Evolutionary conservation across 257 asterid species (phyloP).

Genomic region (Ophiorrhiza pumila): DNA sequence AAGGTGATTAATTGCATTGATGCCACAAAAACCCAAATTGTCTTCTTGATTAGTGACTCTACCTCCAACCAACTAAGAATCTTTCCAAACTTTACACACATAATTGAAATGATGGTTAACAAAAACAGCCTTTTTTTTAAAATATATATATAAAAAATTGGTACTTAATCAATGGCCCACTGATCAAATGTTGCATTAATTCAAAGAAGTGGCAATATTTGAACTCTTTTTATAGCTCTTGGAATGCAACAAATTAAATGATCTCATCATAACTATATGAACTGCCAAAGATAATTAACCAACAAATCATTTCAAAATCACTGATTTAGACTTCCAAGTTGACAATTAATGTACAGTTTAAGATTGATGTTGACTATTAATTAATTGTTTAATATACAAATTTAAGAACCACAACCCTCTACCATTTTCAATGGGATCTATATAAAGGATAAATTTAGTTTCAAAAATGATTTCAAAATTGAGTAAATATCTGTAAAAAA

Average conservation of each 20-base stretch:
- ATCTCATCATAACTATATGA: background rate
- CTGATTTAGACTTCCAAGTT: conserved; percentile 11
- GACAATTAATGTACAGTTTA: background rate
- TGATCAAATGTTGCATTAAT: background rate
- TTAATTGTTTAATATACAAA: background rate
- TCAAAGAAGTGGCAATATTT: background rate
- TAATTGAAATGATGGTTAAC: conserved; percentile 20
- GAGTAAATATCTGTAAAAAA: too few species aligned
- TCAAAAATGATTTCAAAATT: too few species aligned
- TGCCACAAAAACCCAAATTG: conserved; percentile 13
- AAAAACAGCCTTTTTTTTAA: conserved; percentile 10
- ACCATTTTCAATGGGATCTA: background rate
- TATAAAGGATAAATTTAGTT: too few species aligned
- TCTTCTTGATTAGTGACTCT: conserved; percentile 19
- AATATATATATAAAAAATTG: too few species aligned
- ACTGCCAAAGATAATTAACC: background rate
- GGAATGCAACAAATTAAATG: background rate
- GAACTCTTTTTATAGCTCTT: background rate
- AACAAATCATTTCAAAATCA: background rate
- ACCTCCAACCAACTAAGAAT: conserved; percentile 22
- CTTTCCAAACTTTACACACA: conserved; percentile 18
- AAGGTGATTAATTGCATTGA: conserved; percentile 7
- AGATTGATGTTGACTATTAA: background rate
- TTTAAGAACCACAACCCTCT: background rate
- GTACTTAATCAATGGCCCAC: conserved; percentile 5